Evolutionary conservation across 2,329 filamentous ascomycete genomes (phyloP), one percentile per base, ranked within the genome.

Genomic region (Aphanoascus verrucosus): DNA sequence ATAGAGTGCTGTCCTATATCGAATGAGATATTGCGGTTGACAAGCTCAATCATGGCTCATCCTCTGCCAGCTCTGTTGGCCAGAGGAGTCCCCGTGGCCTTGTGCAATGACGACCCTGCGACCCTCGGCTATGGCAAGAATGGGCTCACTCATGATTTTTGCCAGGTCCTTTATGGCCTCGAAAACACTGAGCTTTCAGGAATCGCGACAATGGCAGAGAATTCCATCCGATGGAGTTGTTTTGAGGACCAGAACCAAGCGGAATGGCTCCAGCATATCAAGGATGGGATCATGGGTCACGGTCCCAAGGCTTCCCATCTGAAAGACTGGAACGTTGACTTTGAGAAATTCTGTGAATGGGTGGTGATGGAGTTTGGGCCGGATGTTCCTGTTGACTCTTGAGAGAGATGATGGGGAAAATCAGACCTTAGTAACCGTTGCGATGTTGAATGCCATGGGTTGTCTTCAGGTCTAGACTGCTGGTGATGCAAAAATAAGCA

Each of bases 261-360:
- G 5, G 80, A 84, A 44, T 96, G 90, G 88, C 69, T 77, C 15
- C 76, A 79, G 53, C 85, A 82, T 53, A 77, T 96, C 59, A 83
- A 80, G 55, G 81, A 86, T 58, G 90, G 88, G 0, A 83, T 84
- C 41, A 73, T 85, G 57, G 90, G 88, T 1, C 73, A 74, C 43
- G 82, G 87, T 0, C 59, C 85, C 51, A 85, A 93, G 67, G 86
- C 86, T 0, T 66, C 82, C 65, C 77, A 83, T 57, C 69, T 97
- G 67, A 81, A 82, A 66, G 78, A 91, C 67, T 96, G 90, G 88
- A 79, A 80, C 50, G 72, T 81, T 38, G 81, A 86, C 59, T 97
- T 91, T 82, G 90, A 97, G 73, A 78, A 81, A 63, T 97, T 93
- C 66, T 96, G 90, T 64, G 76, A 88, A 52, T 96, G 89, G 89